Evolutionary conservation across 805 yeast species (phyloP), one percentile per base, ranked within the genome.

Genomic region (Candida coquimbonensis): DNA sequence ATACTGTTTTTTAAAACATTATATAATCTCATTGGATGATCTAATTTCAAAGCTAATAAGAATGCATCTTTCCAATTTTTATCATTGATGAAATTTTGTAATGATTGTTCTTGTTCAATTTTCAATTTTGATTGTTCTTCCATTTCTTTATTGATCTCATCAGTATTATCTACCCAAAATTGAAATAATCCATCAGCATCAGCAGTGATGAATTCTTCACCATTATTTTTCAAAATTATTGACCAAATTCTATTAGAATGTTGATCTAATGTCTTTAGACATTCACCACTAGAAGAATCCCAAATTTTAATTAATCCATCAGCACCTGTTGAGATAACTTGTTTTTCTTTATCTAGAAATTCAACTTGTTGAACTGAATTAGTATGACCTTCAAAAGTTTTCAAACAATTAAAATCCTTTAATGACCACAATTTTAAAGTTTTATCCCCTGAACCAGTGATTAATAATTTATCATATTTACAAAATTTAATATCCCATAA

Each of bases 211-310:
- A 93, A 73, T 47, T 75, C 74, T 16, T 74, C 75, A 25, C 95
- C 91, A 54, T 82, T 85, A 33, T 78, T 67, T 49, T 78, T 73
- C 1, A 75, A 69, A 46, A 84, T 80, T 44, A 93, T 64, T 0
- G 97, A 86, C 99, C 99, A 93, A 42, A 93, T 87, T 67, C 96
- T 80, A 63, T 91, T 93, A 49, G 81, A 87, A 61, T 93, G 99
- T 58, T 87, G 95, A 65, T 91, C 98, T 41, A 90, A 72, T 0
- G 98, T 91, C 47, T 82, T 80, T 19, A 83, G 65, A 59, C 88
- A 78, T 58, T 93, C 99, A 34, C 88, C 93, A 11, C 77, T 67
- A 35, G 78, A 69, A 43, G 74, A 62, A 58, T 88, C 95, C 99
- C 99, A 93, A 6, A 93, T 69, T 63, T 93, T 91, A 47, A 93